These are phyloP conservation scores for Suillus subluteus DNA, from an alignment of 768 basidiomycete species.

Conservation along the genomic window DNA sequence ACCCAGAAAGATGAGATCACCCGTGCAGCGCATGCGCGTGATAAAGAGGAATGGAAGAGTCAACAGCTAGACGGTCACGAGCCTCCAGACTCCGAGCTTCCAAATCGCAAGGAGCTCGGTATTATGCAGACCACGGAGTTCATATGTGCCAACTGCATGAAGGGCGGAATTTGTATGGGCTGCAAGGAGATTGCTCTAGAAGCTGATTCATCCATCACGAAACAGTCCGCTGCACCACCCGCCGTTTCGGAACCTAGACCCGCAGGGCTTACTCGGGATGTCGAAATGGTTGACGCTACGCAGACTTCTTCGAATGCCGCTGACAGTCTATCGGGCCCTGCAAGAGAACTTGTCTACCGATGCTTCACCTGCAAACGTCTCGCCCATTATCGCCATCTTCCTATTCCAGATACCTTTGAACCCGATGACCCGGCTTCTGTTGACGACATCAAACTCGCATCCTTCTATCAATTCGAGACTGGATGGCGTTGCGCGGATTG, in stretches of 20 bases:
- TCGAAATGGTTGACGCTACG: constrained; percentile 40
- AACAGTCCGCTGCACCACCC: constrained; percentile 17
- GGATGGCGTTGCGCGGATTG: constrained; percentile 82
- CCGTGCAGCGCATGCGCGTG: constrained; percentile 61
- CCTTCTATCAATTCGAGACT: constrained; percentile 57
- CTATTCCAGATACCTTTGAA: constrained; percentile 43
- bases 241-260: background rate
- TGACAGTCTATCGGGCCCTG: constrained; percentile 22
- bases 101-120: constrained; percentile 50
- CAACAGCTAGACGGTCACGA: constrained; percentile 27
- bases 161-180: constrained; percentile 78
- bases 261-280: constrained; percentile 23
- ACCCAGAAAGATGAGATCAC: constrained; percentile 74
- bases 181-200: constrained; percentile 63
- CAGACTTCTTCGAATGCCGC: constrained; percentile 15
- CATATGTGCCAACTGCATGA: constrained; percentile 72
- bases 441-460: constrained; percentile 49
- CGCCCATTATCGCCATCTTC: constrained; percentile 80
- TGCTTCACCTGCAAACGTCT: constrained; percentile 84
- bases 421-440: constrained; percentile 33
- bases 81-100: constrained; percentile 34
- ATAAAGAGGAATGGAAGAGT: constrained; percentile 44
- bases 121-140: constrained; percentile 74
- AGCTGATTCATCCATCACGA: constrained; percentile 41
- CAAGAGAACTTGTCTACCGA: constrained; percentile 68